These are phyloP conservation scores for Ilex aquifolium DNA, from an alignment of 257 asterid species.

Conservation along the genomic window DNA sequence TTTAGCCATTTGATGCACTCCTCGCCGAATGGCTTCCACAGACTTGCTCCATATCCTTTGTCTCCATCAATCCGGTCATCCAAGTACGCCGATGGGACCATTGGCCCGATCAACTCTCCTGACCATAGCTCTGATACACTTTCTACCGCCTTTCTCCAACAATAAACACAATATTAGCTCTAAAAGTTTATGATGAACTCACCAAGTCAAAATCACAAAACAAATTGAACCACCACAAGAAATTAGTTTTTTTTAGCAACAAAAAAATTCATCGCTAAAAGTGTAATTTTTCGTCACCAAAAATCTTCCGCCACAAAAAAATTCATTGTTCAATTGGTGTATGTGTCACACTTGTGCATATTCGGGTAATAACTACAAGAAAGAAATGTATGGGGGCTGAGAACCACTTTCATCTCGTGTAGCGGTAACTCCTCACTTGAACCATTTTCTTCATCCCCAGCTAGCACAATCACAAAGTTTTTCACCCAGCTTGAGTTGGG, in stretches of 20 bases:
- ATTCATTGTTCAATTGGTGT: no score
- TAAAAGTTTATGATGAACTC: not conserved
- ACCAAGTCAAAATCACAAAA: not conserved
- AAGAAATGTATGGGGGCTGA: no score
- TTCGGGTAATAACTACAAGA: no score
- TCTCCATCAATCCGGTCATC: conserved; percentile 60
- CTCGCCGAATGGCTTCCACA: conserved; percentile 62
- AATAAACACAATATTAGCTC: not conserved
- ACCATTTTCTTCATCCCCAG: no score
- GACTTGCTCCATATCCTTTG: conserved; percentile 60
- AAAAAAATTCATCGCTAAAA: not conserved
- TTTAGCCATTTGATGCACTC: conserved; percentile 54
- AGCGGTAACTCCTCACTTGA: no score
- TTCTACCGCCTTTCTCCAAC: conserved; percentile 30
- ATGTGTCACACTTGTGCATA: no score
- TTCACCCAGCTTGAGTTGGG: no score
- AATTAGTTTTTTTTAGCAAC: not conserved
- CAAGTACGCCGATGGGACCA: conserved; percentile 63
- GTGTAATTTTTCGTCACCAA: no score
- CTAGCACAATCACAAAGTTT: no score
- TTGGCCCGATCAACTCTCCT: conserved; percentile 53
- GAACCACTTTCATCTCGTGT: no score
- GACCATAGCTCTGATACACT: conserved; percentile 43
- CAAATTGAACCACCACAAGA: not conserved
- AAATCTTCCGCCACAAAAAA: no score